A percentile compares a stretch with the other conserved stretches of the same genome.
These are phyloP conservation scores for Suillus fuscotomentosus DNA, from an alignment of 768 basidiomycete genomes.

Conservation along the genomic window DNA sequence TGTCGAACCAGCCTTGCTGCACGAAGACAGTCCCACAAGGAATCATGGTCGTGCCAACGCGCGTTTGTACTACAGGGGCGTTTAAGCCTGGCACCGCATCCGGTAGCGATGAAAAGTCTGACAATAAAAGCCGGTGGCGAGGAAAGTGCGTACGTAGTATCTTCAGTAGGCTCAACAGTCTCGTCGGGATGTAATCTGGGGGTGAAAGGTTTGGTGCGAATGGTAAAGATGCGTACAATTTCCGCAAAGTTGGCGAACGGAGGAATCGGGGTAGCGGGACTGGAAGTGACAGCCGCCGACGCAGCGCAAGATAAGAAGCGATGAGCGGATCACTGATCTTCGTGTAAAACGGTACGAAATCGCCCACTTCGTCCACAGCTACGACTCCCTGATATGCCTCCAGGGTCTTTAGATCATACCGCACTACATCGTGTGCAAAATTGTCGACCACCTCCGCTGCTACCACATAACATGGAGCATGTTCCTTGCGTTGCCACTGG, in stretches of 20 bases:
- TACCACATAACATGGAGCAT: slow-evolving; percentile 87
- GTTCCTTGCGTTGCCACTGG: slow-evolving; percentile 73
- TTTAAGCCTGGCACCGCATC: slow-evolving; percentile 67
- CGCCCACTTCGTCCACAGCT: slow-evolving; percentile 73
- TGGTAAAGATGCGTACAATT: slow-evolving; percentile 68
- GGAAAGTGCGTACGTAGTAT: slow-evolving; percentile 84
- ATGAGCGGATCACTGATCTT: slow-evolving; percentile 86
- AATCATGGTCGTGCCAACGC: slow-evolving; percentile 79
- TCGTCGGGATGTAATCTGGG: slow-evolving; percentile 92
- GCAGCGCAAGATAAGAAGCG: slow-evolving; percentile 69
- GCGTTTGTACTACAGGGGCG: slow-evolving; percentile 95
- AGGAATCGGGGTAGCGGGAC: slow-evolving; percentile 59
- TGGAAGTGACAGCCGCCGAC: slow-evolving; percentile 55
- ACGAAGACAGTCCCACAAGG: slow-evolving; percentile 91
- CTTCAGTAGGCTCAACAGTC: slow-evolving; percentile 80
- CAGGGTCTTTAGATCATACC: slow-evolving; percentile 80
- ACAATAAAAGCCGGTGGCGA: slow-evolving; percentile 88
- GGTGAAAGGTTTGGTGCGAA: slow-evolving; percentile 87
- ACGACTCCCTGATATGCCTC: slow-evolving; percentile 84
- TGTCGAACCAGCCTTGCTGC: slow-evolving; percentile 95
- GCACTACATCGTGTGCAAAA: slow-evolving; percentile 92
- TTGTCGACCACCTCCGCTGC: slow-evolving; percentile 99
- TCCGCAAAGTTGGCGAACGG: slow-evolving; percentile 55
- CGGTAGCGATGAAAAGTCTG: slow-evolving; percentile 88
- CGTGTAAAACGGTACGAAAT: slow-evolving; percentile 82